Evolutionary conservation across 345 rosid genomes (phyloP), one percentile per base, ranked within the genome.

Genomic region (Boechera stricta): DNA sequence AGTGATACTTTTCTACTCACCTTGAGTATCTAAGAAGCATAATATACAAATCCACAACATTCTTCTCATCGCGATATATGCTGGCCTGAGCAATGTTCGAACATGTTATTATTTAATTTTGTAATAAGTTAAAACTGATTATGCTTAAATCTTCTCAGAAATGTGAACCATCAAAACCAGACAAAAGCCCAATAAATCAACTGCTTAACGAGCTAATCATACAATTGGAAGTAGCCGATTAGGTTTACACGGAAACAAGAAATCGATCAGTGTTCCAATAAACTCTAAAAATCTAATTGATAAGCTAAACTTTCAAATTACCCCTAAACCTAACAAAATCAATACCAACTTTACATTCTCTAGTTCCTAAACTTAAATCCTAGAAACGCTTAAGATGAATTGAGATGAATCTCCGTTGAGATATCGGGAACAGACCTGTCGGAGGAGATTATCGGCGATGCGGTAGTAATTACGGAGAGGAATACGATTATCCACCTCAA

Each of bases 371-470:
- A 65, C 32, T 64, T 71, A 54, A 53, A 67, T 59, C 59, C 47
- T 33, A 18, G 29, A 73, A 28, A 33, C 16, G 18, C 2, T 38
- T 12, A 11, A 29, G 32, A 53, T 59, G 51, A 26, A 76, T 45
- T 64, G 74, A 56, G 13, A 51, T 11, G 44, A 72, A 78, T 52
- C 36, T 58, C 41, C 8, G 52, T 35, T 10, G 21, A 39, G 64
- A 56, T 7, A 55, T 69, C 33, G 38, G 28, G 21, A 63, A 31
- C 49, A 28, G 36, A 88, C 98, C 98, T 92, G 97, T 18, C 89
- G 84, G 76, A 92, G 95, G 67, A 94, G 95, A 82, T 89, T 88
- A 82, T 94, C 97, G 73, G 97, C 98, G 82, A 89, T 94, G 61
- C 98, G 84, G 54, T 90, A 88, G 79, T 92, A 91, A 70, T 87